Conservation (phyloP, 306 rosid genomes). For the Carpinus fangiana region DNA sequence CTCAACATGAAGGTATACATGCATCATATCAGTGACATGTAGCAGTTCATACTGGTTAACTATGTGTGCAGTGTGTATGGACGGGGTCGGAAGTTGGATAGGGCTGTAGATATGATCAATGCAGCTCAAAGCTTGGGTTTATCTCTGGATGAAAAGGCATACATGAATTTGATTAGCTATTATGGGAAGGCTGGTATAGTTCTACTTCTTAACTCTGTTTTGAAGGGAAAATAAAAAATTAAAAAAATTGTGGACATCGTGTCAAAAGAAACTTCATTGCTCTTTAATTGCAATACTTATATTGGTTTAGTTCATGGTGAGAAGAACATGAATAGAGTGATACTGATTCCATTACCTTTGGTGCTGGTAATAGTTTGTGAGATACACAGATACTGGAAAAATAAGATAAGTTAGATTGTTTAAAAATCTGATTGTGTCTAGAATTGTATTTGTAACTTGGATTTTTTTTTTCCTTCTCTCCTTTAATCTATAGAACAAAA, state of each 20-base stretch:
- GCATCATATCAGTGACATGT: constrained; percentile 12
- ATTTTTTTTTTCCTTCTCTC: background rate
- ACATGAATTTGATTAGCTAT: constrained; percentile 77
- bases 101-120: constrained; percentile 75
- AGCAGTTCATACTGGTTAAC: constrained; percentile 20
- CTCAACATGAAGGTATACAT: background rate
- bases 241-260: background rate
- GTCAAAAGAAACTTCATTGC: background rate
- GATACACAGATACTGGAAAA: background rate
- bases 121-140: constrained; percentile 49
- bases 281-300: background rate
- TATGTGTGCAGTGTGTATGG: constrained; percentile 77
- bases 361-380: background rate
- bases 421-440: background rate
- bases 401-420: background rate
- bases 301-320: background rate
- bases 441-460: background rate
- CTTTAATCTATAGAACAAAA: background rate
- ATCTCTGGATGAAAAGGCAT: constrained; percentile 70
- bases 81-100: constrained; percentile 69
- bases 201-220: constrained; percentile 13
- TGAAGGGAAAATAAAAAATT: background rate
- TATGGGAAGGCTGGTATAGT: constrained; percentile 85
- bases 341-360: background rate
- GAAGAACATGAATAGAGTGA: background rate